Evolutionary conservation across 371 early-diverging fungal species (phyloP).

Genomic region (Nematocida homosporus): DNA sequence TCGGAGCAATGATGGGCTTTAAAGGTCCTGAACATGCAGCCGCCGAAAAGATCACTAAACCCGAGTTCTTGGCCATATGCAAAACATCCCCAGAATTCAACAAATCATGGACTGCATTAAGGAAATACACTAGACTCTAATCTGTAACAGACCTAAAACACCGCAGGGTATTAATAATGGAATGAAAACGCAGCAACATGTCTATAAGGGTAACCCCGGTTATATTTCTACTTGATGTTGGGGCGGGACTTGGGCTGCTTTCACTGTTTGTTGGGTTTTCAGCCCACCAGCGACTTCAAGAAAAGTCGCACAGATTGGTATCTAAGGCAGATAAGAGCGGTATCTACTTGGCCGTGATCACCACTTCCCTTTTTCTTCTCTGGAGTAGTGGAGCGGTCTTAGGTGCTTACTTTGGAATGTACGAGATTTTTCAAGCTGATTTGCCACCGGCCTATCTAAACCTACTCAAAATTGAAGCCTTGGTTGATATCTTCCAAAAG

Average conservation of each 20-base stretch:
- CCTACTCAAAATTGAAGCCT: conserved; percentile 26
- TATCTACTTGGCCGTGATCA: conserved; percentile 16
- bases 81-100: conserved; percentile 13
- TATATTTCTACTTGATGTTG: conserved; percentile 33
- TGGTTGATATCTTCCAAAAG: conserved; percentile 34
- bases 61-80: conserved; percentile 39
- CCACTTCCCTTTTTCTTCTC: conserved; percentile 40
- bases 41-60: conserved; percentile 2
- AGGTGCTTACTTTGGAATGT: conserved; percentile 33
- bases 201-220: conserved; percentile 37
- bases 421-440: conserved; percentile 14
- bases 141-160: conserved; percentile 51
- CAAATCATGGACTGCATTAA: conserved; percentile 31
- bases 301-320: neutral
- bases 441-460: neutral
- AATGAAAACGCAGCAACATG: conserved; percentile 9
- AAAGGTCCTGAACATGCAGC: neutral
- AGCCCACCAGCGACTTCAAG: conserved; percentile 24
- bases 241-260: conserved; percentile 11
- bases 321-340: neutral
- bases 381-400: conserved; percentile 38
- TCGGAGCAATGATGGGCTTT: conserved; percentile 18
- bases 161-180: neutral
- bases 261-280: conserved; percentile 19
- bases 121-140: conserved; percentile 12